Conservation (phyloP, 176 grass and related monocot species). For the Metroxylon sagu region DNA sequence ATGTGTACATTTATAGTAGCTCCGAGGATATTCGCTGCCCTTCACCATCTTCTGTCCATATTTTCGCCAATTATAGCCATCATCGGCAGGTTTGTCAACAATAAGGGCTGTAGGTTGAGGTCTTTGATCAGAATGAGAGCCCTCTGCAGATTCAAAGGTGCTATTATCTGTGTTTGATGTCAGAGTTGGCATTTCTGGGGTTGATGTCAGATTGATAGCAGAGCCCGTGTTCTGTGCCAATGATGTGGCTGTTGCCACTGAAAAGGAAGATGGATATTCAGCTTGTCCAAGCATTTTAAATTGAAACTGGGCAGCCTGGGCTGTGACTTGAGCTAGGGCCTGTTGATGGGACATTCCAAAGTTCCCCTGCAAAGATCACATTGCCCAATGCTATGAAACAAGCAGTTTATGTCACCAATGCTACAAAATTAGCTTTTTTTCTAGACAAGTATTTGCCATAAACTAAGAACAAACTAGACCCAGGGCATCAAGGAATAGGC, state of each 20-base stretch:
- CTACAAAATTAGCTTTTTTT: too few relatives aligned
- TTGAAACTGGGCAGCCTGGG: conserved; percentile 54
- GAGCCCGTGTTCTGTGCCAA: conserved; percentile 30
- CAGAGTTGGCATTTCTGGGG: conserved; percentile 17
- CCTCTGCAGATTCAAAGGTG: conserved; percentile 36
- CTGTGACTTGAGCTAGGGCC: conserved; percentile 58
- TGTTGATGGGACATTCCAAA: conserved; percentile 68
- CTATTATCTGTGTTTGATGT: conserved; percentile 32
- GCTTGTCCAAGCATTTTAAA: conserved; percentile 49
- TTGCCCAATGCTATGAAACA: too few relatives aligned
- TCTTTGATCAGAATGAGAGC: conserved; percentile 23
- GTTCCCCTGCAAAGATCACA: conserved; percentile 38
- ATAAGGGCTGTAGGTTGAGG: conserved; percentile 36
- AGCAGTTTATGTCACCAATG: too few relatives aligned
- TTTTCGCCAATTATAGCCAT: conserved; percentile 77
- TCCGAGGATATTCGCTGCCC: conserved; percentile 58
- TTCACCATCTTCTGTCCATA: conserved; percentile 79
- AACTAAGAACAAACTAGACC: too few relatives aligned
- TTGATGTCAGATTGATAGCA: conserved; percentile 19
- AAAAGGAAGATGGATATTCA: conserved; percentile 49
- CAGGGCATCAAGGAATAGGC: too few relatives aligned
- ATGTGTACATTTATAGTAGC: conserved; percentile 67
- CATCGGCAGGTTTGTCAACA: conserved; percentile 76
- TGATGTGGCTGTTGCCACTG: conserved; percentile 35
- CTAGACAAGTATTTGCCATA: too few relatives aligned